phyloP scores from a whole-genome alignment of 352 stramenopile species.

The Phytophthora kernoviae region DNA sequence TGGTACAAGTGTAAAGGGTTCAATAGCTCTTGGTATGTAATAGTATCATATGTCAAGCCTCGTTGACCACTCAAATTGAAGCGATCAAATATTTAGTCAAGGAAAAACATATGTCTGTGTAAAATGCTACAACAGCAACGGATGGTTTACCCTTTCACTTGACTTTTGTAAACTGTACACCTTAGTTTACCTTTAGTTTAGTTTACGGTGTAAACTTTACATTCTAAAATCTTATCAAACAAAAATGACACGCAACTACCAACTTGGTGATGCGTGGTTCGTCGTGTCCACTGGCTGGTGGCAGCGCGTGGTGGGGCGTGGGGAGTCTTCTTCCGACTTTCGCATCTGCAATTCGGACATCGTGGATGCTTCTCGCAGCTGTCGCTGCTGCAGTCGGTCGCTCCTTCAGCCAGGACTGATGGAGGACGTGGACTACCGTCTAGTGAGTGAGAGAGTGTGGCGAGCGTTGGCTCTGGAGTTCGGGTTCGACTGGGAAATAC shows the following conservation, averaged over 20 bases:
- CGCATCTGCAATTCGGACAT: constrained; percentile 49
- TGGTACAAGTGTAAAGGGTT: too few species aligned
- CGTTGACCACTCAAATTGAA: too few species aligned
- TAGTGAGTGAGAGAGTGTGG: constrained; percentile 76
- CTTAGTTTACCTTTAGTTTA: too few species aligned
- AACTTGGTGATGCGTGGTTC: constrained; percentile 62
- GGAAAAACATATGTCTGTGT: not conserved
- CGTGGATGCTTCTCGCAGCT: constrained; percentile 53
- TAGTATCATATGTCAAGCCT: too few species aligned
- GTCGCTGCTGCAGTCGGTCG: constrained; percentile 45
- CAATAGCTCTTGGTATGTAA: too few species aligned
- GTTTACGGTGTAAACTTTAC: not conserved
- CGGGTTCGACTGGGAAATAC: constrained; percentile 68
- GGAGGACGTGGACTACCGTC: constrained; percentile 60
- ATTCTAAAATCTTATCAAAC: not conserved
- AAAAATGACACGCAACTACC: constrained; percentile 30
- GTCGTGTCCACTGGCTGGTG: constrained; percentile 61
- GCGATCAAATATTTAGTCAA: too few species aligned
- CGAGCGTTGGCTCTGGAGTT: constrained; percentile 59
- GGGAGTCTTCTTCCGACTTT: constrained; percentile 13
- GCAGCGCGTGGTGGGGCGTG: constrained; percentile 34
- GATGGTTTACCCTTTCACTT: not conserved
- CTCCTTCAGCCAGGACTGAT: constrained; percentile 51
- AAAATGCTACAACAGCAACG: not conserved
- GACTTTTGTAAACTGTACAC: too few species aligned